Percentiles rank a stretch among this genome's conserved stretches.
Conservation (phyloP, 257 asterid genomes). For the Fraxinus cuspidata region DNA sequence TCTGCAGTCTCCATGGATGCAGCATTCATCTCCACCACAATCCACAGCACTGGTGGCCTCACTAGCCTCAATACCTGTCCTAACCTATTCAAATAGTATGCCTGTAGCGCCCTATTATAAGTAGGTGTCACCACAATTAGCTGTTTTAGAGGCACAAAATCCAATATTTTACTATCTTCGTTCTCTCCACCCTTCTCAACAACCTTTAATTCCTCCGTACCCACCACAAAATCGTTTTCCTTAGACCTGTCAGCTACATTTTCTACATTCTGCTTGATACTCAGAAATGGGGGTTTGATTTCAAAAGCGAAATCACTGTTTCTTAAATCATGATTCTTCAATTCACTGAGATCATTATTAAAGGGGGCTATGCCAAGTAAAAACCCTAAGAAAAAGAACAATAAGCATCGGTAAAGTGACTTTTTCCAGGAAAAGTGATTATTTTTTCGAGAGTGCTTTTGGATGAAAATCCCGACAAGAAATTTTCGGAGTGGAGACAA, state of each 20-base stretch:
- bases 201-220: slow-evolving; percentile 43
- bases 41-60: slow-evolving; percentile 80
- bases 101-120: slow-evolving; percentile 67
- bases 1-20: slow-evolving; percentile 80
- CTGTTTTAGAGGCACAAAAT: slow-evolving; percentile 48
- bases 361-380: slow-evolving; percentile 80
- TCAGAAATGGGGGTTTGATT: slow-evolving; percentile 38
- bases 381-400: slow-evolving; percentile 75
- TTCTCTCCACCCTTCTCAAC: slow-evolving; percentile 30
- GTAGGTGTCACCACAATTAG: slow-evolving; percentile 86
- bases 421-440: slow-evolving; percentile 53
- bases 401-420: slow-evolving; percentile 56
- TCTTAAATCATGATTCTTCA: slow-evolving; percentile 41
- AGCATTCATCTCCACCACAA: slow-evolving; percentile 81
- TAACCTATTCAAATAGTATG: slow-evolving; percentile 75
- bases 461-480: slow-evolving; percentile 39
- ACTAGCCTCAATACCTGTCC: slow-evolving; percentile 83
- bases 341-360: slow-evolving; percentile 41
- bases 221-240: slow-evolving; percentile 35
- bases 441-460: slow-evolving; percentile 51
- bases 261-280: slow-evolving; percentile 34
- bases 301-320: slow-evolving; percentile 46
- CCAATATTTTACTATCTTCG: slow-evolving; percentile 34
- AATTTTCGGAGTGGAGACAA: slow-evolving; percentile 59
- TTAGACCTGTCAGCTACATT: slow-evolving; percentile 36